Evolutionary conservation across 805 yeast genomes (phyloP).

Genomic region (Ogataea saltuana): DNA sequence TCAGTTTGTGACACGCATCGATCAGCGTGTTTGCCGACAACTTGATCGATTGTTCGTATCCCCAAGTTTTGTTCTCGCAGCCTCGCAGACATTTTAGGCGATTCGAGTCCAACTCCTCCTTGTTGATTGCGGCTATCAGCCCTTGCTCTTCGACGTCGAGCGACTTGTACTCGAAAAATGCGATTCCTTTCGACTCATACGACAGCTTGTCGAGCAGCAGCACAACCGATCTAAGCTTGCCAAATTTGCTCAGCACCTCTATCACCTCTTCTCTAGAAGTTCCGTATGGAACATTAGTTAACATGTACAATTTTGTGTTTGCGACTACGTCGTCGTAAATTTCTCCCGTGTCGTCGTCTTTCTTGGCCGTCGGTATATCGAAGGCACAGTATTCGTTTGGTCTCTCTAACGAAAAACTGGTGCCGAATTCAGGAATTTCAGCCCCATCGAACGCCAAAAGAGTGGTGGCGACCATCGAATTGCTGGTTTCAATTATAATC

Average conservation of each 20-base stretch:
- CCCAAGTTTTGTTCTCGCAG: constrained; percentile 35
- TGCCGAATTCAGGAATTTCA: constrained; percentile 33
- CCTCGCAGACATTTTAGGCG: constrained; percentile 39
- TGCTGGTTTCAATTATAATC: constrained; percentile 53
- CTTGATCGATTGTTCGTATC: constrained; percentile 25
- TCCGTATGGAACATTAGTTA: constrained; percentile 46
- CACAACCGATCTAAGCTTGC: constrained; percentile 41
- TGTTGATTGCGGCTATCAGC: constrained; percentile 36
- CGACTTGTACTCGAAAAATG: constrained; percentile 49
- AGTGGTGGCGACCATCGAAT: constrained; percentile 55
- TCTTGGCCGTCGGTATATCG: constrained; percentile 45
- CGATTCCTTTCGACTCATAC: constrained; percentile 56
- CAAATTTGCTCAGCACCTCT: constrained; percentile 43
- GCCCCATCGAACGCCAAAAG: constrained; percentile 45
- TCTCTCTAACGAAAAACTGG: constrained; percentile 38
- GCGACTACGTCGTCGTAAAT: constrained; percentile 43
- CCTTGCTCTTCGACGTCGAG: constrained; percentile 21
- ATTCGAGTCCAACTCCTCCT: constrained; percentile 38
- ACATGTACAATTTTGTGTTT: constrained; percentile 20
- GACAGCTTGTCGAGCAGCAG: constrained; percentile 49
- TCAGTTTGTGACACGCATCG: constrained; percentile 13
- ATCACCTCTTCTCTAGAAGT: constrained; percentile 44
- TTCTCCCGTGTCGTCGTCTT: constrained; percentile 48
- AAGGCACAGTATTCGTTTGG: constrained; percentile 45
- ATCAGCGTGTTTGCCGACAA: constrained; percentile 25